phyloP scores from a whole-genome alignment of 805 yeast genomes.

The Teunomyces stri region DNA sequence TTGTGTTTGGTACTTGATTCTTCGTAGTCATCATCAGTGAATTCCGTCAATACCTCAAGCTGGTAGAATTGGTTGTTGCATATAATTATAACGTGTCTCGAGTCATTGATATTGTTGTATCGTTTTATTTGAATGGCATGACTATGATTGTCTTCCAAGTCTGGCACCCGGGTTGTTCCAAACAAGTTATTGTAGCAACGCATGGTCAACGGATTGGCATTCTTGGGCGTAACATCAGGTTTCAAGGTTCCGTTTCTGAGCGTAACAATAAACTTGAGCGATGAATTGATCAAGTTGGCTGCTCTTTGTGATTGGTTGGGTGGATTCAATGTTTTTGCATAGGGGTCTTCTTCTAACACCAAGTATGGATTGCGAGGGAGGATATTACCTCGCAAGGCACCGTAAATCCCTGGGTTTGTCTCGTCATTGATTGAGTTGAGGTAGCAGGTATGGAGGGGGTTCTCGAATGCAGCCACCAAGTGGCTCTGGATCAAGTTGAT shows the following conservation, averaged over 20 bases:
- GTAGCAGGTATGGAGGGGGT: conserved; percentile 46
- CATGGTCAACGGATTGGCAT: conserved; percentile 60
- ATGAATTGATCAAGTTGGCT: conserved; percentile 61
- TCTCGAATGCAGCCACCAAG: conserved; percentile 43
- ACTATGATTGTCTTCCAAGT: conserved; percentile 14
- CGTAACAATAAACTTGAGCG: conserved; percentile 63
- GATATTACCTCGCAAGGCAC: conserved; percentile 62
- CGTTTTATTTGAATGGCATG: conserved; percentile 40
- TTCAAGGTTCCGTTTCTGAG: conserved; percentile 52
- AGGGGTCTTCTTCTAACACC: conserved; percentile 72
- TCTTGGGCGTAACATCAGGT: conserved; percentile 56
- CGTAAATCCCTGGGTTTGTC: conserved; percentile 56
- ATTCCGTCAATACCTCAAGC: conserved; percentile 46
- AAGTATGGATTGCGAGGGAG: conserved; percentile 78
- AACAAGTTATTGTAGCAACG: conserved; percentile 62
- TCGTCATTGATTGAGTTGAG: conserved; percentile 52
- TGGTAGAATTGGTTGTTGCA: conserved; percentile 50
- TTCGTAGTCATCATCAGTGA: conserved; percentile 17
- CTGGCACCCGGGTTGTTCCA: conserved; percentile 61
- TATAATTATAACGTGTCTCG: conserved; percentile 50
- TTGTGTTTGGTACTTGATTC: conserved; percentile 24
- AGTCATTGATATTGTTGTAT: conserved; percentile 27
- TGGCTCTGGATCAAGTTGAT: conserved; percentile 53
- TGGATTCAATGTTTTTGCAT: conserved; percentile 49
- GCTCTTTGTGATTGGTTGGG: conserved; percentile 70